Evolutionary conservation across 768 basidiomycete genomes (phyloP).

Genomic region (Macrolepiota fuliginosa): DNA sequence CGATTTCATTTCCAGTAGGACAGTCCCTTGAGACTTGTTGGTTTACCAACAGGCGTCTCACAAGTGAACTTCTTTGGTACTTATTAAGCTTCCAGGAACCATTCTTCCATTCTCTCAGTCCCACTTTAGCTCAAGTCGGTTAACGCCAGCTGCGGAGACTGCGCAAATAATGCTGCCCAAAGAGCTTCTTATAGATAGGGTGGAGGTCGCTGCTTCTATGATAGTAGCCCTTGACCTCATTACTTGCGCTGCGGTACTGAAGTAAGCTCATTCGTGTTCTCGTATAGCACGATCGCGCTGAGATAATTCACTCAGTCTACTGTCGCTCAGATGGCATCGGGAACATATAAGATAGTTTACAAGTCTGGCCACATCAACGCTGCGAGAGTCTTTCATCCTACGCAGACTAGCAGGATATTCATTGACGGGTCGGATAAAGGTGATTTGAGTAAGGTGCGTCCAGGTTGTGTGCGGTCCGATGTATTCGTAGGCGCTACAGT

Average conservation of each 20-base stretch:
- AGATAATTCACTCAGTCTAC: background rate
- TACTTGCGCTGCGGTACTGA: background rate
- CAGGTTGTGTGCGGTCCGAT: background rate
- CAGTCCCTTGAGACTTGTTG: slow-evolving; percentile 56
- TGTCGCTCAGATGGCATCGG: background rate
- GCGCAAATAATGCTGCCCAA: background rate
- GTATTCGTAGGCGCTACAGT: background rate
- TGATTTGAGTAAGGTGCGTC: background rate
- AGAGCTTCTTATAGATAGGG: background rate
- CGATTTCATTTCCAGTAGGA: too few species aligned
- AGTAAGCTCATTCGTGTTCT: background rate
- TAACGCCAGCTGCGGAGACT: background rate
- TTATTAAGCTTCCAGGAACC: background rate
- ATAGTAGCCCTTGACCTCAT: background rate
- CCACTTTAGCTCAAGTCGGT: background rate
- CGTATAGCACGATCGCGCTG: background rate
- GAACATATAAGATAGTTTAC: background rate
- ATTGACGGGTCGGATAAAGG: background rate
- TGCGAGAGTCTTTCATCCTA: background rate
- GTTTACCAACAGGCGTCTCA: too few species aligned
- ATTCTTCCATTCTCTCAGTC: background rate
- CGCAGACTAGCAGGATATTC: background rate
- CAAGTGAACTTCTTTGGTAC: background rate
- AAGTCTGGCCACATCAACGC: background rate
- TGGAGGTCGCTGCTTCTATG: background rate